These are phyloP conservation scores for Fonsecaea multimorphosa DNA, from an alignment of 2,329 filamentous ascomycete genomes.

Conservation along the genomic window DNA sequence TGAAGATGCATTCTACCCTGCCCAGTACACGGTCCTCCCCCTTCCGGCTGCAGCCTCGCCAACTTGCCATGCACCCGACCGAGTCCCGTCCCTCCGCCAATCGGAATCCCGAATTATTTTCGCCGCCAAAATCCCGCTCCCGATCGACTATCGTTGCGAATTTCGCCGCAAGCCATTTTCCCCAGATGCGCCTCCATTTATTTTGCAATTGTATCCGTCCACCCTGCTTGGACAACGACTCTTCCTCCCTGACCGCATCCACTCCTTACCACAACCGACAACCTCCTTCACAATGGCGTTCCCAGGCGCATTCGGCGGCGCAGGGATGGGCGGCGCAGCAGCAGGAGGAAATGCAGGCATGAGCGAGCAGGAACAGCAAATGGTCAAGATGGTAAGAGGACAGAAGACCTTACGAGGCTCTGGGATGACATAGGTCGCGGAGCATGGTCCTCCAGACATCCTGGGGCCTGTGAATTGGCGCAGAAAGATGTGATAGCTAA, in stretches of 20 bases:
- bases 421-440: not conserved
- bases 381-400: slow-evolving; percentile 53
- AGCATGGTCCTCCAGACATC: not conserved
- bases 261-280: not conserved
- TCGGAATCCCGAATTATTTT: slow-evolving; percentile 10
- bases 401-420: not conserved
- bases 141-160: slow-evolving; percentile 2
- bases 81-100: slow-evolving; percentile 17
- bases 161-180: not conserved
- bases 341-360: slow-evolving; percentile 44
- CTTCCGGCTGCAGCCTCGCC: not conserved
- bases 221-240: not conserved
- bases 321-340: slow-evolving; percentile 38
- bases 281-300: slow-evolving; percentile 22
- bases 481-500: not conserved
- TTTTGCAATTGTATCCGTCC: not conserved
- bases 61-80: not conserved
- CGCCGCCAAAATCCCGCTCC: slow-evolving; percentile 24
- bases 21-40: not conserved
- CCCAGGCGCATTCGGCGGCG: slow-evolving; percentile 24
- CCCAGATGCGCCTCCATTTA: slow-evolving; percentile 1
- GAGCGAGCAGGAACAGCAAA: slow-evolving; percentile 55
- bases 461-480: not conserved
- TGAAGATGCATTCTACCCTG: not conserved
- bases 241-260: slow-evolving; percentile 7